Base-by-base conservation (phyloP, 2,329 filamentous ascomycete genomes). In the Raffaelea deltoideospora region DNA sequence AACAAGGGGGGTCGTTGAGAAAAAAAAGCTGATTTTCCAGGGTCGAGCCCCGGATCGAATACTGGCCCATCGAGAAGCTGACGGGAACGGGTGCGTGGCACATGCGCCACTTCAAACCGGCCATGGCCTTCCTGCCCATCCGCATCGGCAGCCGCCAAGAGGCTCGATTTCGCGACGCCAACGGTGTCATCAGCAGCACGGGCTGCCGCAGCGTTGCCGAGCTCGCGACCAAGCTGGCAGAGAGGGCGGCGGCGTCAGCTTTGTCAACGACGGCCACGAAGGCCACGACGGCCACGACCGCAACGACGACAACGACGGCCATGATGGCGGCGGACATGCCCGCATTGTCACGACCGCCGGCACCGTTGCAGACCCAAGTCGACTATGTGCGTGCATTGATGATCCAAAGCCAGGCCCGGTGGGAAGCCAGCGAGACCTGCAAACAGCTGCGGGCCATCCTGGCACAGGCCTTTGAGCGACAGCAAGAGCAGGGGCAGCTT, bases 71-170 rank as follows among this genome's bases (percentile, higher is more conserved):
- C 8, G 41, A 45, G 22, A 41, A 39, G 28, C 40, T 45, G 9
- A 45, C 41, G 5, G 42, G 44, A 32, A 35, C 19, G 10, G 39
- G 33, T 10, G 18, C 37, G 15, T 46, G 44, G 44, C 44, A 46
- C 30, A 33, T 37, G 9, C 38, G 39, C 5, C 40, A 37, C 20
- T 46, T 42, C 10, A 28, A 35, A 15, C 27, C 35, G 5, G 30
- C 34, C 2, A 35, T 24, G 7, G 39, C 44, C 5, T 34, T 39
- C 10, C 22, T 43, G 24, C 33, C 44, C 7, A 17, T 44, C 10
- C 44, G 44, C 34, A 38, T 46, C n/a, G 28, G 30, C 14, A 37
- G 45, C 34, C 17, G 15, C 6, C 36, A 34, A 13, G 41, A 40
- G 20, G 40, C 37, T 4, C 44, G 42, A 17, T 38, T 40, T 33